Evolutionary conservation across 106 monocot species (phyloP).

Genomic region (Chionographis japonica): DNA sequence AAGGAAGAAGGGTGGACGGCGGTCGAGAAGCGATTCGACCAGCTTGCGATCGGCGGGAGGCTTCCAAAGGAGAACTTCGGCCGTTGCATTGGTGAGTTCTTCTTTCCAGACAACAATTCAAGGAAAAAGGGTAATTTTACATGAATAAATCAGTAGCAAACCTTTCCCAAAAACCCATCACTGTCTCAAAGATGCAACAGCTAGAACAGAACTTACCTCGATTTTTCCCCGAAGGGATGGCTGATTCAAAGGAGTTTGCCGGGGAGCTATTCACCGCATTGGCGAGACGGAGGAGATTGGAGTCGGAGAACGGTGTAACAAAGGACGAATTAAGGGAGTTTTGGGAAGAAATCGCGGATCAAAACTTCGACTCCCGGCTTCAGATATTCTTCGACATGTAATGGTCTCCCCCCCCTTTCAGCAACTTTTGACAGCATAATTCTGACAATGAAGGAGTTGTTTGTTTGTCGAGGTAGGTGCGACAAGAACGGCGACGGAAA

Average conservation of each 20-base stretch:
- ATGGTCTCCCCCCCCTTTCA: not conserved
- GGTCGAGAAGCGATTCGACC: constrained; percentile 62
- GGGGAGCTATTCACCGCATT: constrained; percentile 49
- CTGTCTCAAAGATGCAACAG: no score
- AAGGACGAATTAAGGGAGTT: constrained; percentile 54
- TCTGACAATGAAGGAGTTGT: not conserved
- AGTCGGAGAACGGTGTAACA: constrained; percentile 9
- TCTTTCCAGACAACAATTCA: no score
- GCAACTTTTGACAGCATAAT: not conserved
- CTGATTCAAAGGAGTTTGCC: constrained; percentile 61
- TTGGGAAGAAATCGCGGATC: constrained; percentile 65
- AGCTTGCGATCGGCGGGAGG: constrained; percentile 33
- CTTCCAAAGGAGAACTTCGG: constrained; percentile 76
- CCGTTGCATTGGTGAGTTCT: constrained; percentile 68
- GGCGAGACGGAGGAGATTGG: constrained; percentile 41
- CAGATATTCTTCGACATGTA: constrained; percentile 87
- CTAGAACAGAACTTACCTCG: no score
- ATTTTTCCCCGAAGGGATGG: constrained; percentile 45
- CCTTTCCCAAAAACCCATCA: no score
- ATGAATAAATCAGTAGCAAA: no score
- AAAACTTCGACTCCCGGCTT: constrained; percentile 58
- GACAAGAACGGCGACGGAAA: constrained; percentile 87
- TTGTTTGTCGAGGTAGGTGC: constrained; percentile 22
- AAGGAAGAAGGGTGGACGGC: constrained; percentile 64
- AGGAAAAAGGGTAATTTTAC: no score